Evolutionary conservation across 805 yeast genomes (phyloP).

Genomic region (Hanseniaspora hatyaiensis): DNA sequence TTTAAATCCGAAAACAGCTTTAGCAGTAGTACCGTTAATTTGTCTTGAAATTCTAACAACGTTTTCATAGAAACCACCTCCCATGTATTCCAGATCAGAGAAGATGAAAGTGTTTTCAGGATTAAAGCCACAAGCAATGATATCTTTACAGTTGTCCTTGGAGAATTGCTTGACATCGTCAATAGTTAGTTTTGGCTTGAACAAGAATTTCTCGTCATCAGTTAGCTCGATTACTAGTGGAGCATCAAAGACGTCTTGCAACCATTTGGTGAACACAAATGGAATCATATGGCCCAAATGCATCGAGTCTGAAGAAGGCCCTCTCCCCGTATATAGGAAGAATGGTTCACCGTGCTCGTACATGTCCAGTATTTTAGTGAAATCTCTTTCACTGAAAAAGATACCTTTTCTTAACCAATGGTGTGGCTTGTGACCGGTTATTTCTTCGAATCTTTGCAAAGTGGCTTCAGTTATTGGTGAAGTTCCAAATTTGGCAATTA

Average conservation of each 20-base stretch:
- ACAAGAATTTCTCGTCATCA: constrained; percentile 92
- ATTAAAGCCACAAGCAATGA: constrained; percentile 86
- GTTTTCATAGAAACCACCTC: constrained; percentile 85
- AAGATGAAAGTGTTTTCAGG: constrained; percentile 91
- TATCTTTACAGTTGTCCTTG: constrained; percentile 77
- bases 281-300: constrained; percentile 97
- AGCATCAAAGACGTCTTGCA: constrained; percentile 93
- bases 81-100: constrained; percentile 86
- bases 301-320: constrained; percentile 88
- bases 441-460: constrained; percentile 57
- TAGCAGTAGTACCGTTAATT: constrained; percentile 93
- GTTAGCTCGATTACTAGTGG: constrained; percentile 90
- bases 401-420: constrained; percentile 80
- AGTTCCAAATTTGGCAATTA: constrained; percentile 82
- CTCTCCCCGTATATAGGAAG: constrained; percentile 93
- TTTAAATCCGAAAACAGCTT: constrained; percentile 90
- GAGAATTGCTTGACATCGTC: constrained; percentile 78
- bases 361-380: constrained; percentile 62
- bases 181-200: constrained; percentile 80
- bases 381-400: constrained; percentile 85
- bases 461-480: constrained; percentile 56
- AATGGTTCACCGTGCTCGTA: constrained; percentile 93
- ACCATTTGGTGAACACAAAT: constrained; percentile 90
- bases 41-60: constrained; percentile 87
- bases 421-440: constrained; percentile 88